These are phyloP conservation scores for Aureobasidium sp. DNA, from an alignment of 2,329 filamentous ascomycete species.

Conservation along the genomic window DNA sequence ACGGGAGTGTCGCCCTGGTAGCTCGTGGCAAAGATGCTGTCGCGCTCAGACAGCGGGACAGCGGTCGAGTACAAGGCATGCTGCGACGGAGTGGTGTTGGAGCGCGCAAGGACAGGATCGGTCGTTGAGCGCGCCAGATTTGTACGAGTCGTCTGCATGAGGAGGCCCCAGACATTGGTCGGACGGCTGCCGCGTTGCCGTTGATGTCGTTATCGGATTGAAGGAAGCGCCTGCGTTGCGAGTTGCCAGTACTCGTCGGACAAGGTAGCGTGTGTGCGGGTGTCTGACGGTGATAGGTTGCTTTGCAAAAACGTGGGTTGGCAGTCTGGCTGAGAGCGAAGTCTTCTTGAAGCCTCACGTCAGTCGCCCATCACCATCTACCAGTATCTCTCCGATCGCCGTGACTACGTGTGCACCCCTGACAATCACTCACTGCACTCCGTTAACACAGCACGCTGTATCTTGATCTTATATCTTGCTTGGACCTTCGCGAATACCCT, in stretches of 20 bases:
- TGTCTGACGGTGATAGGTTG: not conserved
- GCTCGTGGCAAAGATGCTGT: conserved; percentile 56
- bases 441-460: not conserved
- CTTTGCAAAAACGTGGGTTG: conserved; percentile 4
- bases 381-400: not conserved
- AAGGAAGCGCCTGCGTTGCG: not conserved
- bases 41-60: conserved; percentile 52
- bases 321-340: not conserved
- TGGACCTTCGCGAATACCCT: not conserved
- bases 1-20: conserved; percentile 29
- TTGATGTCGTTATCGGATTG: not conserved
- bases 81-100: conserved; percentile 12
- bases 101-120: conserved; percentile 6
- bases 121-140: conserved; percentile 14
- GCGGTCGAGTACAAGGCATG: conserved; percentile 26
- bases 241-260: not conserved
- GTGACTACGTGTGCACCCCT: not conserved
- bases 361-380: not conserved
- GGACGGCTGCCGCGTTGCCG: conserved; percentile 9
- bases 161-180: conserved; percentile 14
- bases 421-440: not conserved
- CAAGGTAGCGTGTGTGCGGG: not conserved
- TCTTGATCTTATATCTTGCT: not conserved
- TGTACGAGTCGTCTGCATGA: conserved; percentile 13
- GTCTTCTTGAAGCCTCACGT: conserved; percentile 4